phyloP scores from a whole-genome alignment of 1,284 basidiomycete genomes.

The Apiotrichum veenhuisii region DNA sequence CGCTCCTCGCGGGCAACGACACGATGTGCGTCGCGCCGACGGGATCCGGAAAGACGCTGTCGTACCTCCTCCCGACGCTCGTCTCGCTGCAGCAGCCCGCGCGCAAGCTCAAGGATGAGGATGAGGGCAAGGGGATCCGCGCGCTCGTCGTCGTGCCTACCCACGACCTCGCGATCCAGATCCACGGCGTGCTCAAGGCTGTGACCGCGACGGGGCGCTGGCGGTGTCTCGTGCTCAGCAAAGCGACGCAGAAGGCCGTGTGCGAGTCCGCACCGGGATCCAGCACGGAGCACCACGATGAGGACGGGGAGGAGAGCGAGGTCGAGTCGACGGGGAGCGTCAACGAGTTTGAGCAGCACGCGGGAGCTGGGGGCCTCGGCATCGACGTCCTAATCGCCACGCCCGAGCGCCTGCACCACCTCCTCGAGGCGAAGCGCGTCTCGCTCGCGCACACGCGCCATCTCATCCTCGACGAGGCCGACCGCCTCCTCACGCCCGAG shows the following conservation, averaged over 20 bases:
- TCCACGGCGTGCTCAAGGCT: slow-evolving; percentile 70
- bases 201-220: slow-evolving; percentile 72
- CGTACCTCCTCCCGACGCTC: slow-evolving; percentile 80
- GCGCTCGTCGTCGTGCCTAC: slow-evolving; percentile 86
- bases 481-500: slow-evolving; percentile 81
- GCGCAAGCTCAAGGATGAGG: slow-evolving; percentile 35
- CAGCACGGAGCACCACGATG: slow-evolving; percentile 1
- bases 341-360: slow-evolving; percentile 4
- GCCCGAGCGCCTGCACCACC: slow-evolving; percentile 50
- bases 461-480: slow-evolving; percentile 84
- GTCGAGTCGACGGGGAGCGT: slow-evolving; percentile 9
- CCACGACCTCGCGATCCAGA: slow-evolving; percentile 93
- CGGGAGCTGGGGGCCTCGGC: slow-evolving; percentile 19
- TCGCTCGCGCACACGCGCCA: slow-evolving; percentile 72
- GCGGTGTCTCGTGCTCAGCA: slow-evolving; percentile 76
- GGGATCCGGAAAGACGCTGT: slow-evolving; percentile 88
- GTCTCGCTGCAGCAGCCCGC: slow-evolving; percentile 62
- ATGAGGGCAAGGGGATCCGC: slow-evolving; percentile 63
- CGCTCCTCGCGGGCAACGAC: slow-evolving; percentile 61
- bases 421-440: slow-evolving; percentile 64
- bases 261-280: slow-evolving; percentile 39
- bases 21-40: slow-evolving; percentile 89
- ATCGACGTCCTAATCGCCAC: slow-evolving; percentile 49
- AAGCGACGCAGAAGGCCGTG: slow-evolving; percentile 59
- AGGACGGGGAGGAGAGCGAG: slow-evolving; percentile 14